Conservation (phyloP, 225 moss, liverwort and hornwort species). For the Sphagnum contortum region DNA sequence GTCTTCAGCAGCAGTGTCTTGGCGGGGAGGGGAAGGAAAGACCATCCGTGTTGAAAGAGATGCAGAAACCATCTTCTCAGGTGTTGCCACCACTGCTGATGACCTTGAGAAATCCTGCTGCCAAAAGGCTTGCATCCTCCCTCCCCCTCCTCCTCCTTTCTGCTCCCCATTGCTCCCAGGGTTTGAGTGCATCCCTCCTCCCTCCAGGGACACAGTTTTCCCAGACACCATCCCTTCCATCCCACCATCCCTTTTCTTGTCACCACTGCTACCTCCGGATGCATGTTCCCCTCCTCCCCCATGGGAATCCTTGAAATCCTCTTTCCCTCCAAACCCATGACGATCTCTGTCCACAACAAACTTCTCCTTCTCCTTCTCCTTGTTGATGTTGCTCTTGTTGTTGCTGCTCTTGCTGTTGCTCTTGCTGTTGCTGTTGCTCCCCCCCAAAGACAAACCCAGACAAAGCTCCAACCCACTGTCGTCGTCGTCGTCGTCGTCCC, state of each 20-base stretch:
- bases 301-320: slow-evolving; percentile 4
- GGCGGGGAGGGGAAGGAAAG: slow-evolving; percentile 11
- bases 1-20: slow-evolving; percentile 14
- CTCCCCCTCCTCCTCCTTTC: slow-evolving; percentile 5
- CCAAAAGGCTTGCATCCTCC: slow-evolving; percentile 54
- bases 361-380: slow-evolving; percentile 22
- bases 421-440: slow-evolving; percentile 34
- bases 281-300: background rate
- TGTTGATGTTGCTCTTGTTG: background rate
- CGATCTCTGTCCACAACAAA: slow-evolving; percentile 16
- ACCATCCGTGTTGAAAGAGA: background rate
- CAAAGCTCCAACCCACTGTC: slow-evolving; percentile 79
- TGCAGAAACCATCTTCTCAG: slow-evolving; percentile 10
- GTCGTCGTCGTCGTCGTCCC: slow-evolving; percentile 7
- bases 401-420: slow-evolving; percentile 27
- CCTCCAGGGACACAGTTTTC: slow-evolving; percentile 12
- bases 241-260: slow-evolving; percentile 18
- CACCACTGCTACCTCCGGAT: slow-evolving; percentile 3
- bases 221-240: slow-evolving; percentile 5
- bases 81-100: slow-evolving; percentile 6
- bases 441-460: slow-evolving; percentile 68
- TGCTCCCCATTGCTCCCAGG: slow-evolving; percentile 23
- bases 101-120: slow-evolving; percentile 39
- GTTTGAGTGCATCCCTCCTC: slow-evolving; percentile 1
- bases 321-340: slow-evolving; percentile 16